Base-by-base conservation (phyloP, 106 monocot species). In the Allium sativum region DNA sequence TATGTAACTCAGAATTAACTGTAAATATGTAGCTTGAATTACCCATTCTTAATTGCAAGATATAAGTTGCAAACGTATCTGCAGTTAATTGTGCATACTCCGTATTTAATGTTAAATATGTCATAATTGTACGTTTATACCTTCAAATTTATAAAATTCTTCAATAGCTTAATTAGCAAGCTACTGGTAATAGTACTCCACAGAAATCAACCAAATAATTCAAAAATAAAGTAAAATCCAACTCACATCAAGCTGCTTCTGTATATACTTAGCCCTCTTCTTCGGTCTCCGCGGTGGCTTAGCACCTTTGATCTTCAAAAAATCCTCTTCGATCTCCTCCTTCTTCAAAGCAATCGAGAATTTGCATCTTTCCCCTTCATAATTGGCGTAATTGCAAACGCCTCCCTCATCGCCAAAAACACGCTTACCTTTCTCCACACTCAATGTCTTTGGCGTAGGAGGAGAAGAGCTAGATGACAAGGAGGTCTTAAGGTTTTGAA, bases 311-410 rank as follows among this genome's bases (percentile, higher is more conserved):
- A 87, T 82, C 48, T 71, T 73, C 54, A 79, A 19, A 68, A 87
- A 87, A 68, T 87, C 86, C 45, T 87, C 86, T 72, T 87, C 86
- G 60, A 82, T 87, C 71, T 87, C 86, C 65, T 76, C 79, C 77
- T 74, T 87, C 18, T 74, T 77, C 14, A 87, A 69, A 20, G 76
- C 71, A 7, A 87, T 31, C 57, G 79, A 77, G 52, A 87, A 82
- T 68, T 79, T 79, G n/a, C 82, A 74, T 77, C 87, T 65, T 52
- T 65, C 31, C 52, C 51, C 62, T 19, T 42, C 73, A 73, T 87
- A 76, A 31, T 31, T 31, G 31, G 31, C 31, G 31, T 31, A 31
- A 31, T 31, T 31, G 5, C 31, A 31, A 31, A 31, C 31, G 31
- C 31, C 31, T 31, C 31, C 31, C 31, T 31, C 31, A 31, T 31